Conservation (phyloP, 2,329 filamentous ascomycete species). For the Colletotrichum lindemuthianum region DNA sequence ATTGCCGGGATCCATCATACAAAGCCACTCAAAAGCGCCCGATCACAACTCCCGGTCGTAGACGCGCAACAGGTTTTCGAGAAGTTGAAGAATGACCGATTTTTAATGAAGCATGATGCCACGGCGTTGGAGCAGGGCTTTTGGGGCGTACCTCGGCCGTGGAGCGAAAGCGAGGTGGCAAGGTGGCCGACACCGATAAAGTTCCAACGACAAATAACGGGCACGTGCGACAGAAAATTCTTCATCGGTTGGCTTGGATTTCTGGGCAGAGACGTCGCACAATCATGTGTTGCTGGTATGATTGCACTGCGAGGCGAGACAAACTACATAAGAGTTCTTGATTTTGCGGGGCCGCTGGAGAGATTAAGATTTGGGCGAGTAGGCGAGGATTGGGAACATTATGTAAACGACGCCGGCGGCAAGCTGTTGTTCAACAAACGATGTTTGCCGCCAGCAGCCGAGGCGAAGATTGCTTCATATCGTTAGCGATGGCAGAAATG, state of each 20-base stretch:
- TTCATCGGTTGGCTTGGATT: not conserved
- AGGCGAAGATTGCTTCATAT: no score
- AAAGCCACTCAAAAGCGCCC: not conserved
- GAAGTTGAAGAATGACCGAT: not conserved
- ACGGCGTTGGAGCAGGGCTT: conserved; percentile 20
- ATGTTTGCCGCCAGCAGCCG: no score
- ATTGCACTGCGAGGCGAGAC: not conserved
- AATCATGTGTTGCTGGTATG: conserved; percentile 1
- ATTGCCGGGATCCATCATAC: conserved; percentile 4
- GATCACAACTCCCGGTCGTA: not conserved
- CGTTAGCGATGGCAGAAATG: no score
- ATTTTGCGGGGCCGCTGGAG: conserved; percentile 7
- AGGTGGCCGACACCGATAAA: no score
- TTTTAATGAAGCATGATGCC: not conserved
- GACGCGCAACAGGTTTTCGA: not conserved
- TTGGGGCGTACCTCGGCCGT: conserved; percentile 15
- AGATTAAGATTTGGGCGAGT: not conserved
- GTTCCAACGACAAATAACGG: no score
- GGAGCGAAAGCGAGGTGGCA: not conserved
- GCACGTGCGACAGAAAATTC: not conserved
- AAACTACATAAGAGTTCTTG: not conserved
- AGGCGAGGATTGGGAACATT: not conserved
- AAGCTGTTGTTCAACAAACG: no score
- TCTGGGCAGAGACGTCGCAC: not conserved
- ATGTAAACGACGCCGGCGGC: no score